Percentiles rank a stretch among this genome's conserved stretches.
Conservation (phyloP, 805 yeast genomes). For the Ascoidea rubescens region DNA sequence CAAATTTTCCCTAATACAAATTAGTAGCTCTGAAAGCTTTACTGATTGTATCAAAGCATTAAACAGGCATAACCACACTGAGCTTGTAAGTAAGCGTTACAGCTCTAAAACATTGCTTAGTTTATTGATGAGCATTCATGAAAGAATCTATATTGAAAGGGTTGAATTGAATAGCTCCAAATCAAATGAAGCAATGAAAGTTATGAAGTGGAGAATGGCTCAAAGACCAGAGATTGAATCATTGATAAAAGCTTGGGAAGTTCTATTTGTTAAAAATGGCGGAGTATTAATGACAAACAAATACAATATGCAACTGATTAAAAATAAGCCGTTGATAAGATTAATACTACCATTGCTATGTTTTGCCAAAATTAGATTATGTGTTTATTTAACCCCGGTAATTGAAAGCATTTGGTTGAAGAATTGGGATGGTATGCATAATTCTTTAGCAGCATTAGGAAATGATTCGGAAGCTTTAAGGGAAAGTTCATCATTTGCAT, state of each 20-base stretch:
- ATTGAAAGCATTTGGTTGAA: slow-evolving; percentile 46
- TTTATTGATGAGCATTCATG: slow-evolving; percentile 53
- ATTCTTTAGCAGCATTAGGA: slow-evolving; percentile 29
- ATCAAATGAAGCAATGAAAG: slow-evolving; percentile 9
- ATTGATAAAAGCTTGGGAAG: slow-evolving; percentile 56
- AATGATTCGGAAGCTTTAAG: slow-evolving; percentile 49
- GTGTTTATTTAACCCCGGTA: slow-evolving; percentile 47
- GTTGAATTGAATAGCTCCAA: slow-evolving; percentile 16
- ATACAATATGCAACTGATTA: slow-evolving; percentile 29
- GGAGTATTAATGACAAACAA: slow-evolving; percentile 46
- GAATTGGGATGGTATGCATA: slow-evolving; percentile 58
- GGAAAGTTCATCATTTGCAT: slow-evolving; percentile 44
- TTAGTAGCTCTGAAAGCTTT: slow-evolving; percentile 39
- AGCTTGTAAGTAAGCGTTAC: slow-evolving; percentile 17
- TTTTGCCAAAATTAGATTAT: slow-evolving; percentile 53
- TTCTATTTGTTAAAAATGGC: slow-evolving; percentile 42
- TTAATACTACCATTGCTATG: slow-evolving; percentile 52
- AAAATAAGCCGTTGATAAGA: slow-evolving; percentile 41
- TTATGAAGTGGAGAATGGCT: slow-evolving; percentile 52
- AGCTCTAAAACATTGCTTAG: slow-evolving; percentile 39
- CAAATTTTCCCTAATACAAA: slow-evolving; percentile 37
- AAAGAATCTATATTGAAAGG: slow-evolving; percentile 42
- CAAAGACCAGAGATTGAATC: slow-evolving; percentile 44
- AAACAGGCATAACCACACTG: slow-evolving; percentile 21
- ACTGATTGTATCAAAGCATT: slow-evolving; percentile 27